Evolutionary conservation across 2,329 filamentous ascomycete genomes (phyloP), one percentile per base, ranked within the genome.

Genomic region (Stenocarpella maydis): DNA sequence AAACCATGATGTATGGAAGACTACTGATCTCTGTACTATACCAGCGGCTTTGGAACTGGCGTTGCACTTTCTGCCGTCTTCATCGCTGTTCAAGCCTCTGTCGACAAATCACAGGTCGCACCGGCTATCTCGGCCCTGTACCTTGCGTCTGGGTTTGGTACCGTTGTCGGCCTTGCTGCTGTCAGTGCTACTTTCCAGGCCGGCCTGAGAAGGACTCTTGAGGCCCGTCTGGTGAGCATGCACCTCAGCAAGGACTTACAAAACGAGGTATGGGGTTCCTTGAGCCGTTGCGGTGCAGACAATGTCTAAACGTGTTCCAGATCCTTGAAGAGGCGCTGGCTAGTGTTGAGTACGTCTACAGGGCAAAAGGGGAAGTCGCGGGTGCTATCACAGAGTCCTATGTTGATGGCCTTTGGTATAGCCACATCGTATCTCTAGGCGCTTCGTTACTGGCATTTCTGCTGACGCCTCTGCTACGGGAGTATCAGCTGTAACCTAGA

Each of bases 121-220:
- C 76, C 82, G 0, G 82, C 82, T 21, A 77, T 82, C 6, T 82
- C 82, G 1, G 78, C 80, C 2, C 76, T 84, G 37, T 84, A 81
- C 55, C 74, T 84, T 3, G 76, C 77, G 0, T 73, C 74, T 1
- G 79, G 80, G 0, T 72, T 83, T 4, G 79, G 80, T n/a, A 72
- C 77, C 1, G 80, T 83, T 0, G 69, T 82, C 4, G 82, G 82
- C 0, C 73, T 84, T 8, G 78, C 80, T 0, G 74, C 75, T n/a
- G 77, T 79, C 0, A 82, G 81, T 58, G 80, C 80, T 1, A 75
- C 77, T 0, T 80, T 79, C 73, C 74, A 77, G 21, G 69, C 71
- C 14, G 68, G 72, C 0, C 67, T 80, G 49, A 74, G 75, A 4
- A 43, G 53, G 1, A 72, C 68, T 0, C 69, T 80, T 14, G 31